Conservation (phyloP, 805 yeast genomes). For the Metschnikowia continentalis region DNA sequence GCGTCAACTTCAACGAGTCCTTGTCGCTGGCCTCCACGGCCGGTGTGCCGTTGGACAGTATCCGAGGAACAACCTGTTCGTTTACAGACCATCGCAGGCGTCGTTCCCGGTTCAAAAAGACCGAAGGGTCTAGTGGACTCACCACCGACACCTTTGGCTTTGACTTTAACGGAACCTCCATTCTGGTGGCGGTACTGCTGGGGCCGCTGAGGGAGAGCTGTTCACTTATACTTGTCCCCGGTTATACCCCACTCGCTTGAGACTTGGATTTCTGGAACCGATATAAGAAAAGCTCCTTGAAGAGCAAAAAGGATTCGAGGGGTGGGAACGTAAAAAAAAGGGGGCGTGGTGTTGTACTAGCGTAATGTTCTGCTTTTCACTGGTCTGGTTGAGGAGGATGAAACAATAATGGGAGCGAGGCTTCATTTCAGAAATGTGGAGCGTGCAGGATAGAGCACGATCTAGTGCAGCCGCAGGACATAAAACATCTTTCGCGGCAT, state of each 20-base stretch:
- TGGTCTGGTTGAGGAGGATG: neutral
- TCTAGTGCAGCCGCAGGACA: slow-evolving; percentile 3
- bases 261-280: neutral
- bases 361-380: neutral
- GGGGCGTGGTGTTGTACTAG: neutral
- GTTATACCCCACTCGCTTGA: neutral
- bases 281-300: neutral
- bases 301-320: neutral
- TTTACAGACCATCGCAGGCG: slow-evolving; percentile 6
- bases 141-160: slow-evolving; percentile 33
- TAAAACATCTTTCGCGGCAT: slow-evolving; percentile 2
- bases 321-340: neutral
- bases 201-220: neutral
- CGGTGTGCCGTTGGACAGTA: neutral
- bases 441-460: slow-evolving; percentile 5
- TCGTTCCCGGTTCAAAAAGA: slow-evolving; percentile 4
- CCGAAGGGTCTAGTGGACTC: slow-evolving; percentile 9
- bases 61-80: neutral
- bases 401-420: neutral
- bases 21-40: slow-evolving; percentile 2
- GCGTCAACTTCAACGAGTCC: slow-evolving; percentile 33
- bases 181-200: slow-evolving; percentile 4
- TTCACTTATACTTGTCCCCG: neutral
- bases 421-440: slow-evolving; percentile 3
- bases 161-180: slow-evolving; percentile 41